Base-by-base conservation (phyloP, 2,329 filamentous ascomycete genomes). In the Chalara sp. region DNA sequence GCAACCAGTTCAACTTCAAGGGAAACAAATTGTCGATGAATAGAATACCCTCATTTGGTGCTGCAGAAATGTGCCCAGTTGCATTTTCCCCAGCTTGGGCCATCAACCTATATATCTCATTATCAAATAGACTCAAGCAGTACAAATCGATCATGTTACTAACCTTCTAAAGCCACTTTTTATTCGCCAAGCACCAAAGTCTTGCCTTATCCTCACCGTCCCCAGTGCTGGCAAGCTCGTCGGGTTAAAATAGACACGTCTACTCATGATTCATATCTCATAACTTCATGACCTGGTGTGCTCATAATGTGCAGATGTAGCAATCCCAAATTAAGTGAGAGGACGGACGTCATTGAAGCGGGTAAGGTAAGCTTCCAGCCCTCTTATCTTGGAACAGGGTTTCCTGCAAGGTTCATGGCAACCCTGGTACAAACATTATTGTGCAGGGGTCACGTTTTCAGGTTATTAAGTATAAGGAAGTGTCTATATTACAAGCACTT, bases 1-100 rank as follows among this genome's bases (percentile, higher is more conserved):
- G 67, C 3, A 82, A 63, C 73, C 81, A 85, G 61, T 79, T 77
- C 33, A 96, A 76, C 59, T 82, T 87, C 31, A 93, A 74, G 1
- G 92, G 92, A 54, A 95, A 95, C 46, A 97, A 78, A 68, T 87
- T 95, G 65, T 95, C 90, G 63, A 97, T 84, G 71, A 95, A 99
- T 6, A 96, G 68, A 44, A 97, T 83, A 0, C 86, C 84, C 70
- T 97, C 89, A 59, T 91, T 86, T 1, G 84, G 71, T 3, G 75
- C 77, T 8, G 87, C 78, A n/a, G 78, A 73, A 58, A 97, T 96
- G 62, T 96, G 90, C 0, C 93, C 92, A 7, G 81, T 81, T 56
- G 86, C 82, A 60, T 86, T 76, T 57, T 81, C 80, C 47, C 78
- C 80, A 8, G 75, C 68, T 50, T 68, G 64, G 28, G 70, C 70